Evolutionary conservation across 78 protist species (phyloP).

Genomic region (Guillardia theta): DNA sequence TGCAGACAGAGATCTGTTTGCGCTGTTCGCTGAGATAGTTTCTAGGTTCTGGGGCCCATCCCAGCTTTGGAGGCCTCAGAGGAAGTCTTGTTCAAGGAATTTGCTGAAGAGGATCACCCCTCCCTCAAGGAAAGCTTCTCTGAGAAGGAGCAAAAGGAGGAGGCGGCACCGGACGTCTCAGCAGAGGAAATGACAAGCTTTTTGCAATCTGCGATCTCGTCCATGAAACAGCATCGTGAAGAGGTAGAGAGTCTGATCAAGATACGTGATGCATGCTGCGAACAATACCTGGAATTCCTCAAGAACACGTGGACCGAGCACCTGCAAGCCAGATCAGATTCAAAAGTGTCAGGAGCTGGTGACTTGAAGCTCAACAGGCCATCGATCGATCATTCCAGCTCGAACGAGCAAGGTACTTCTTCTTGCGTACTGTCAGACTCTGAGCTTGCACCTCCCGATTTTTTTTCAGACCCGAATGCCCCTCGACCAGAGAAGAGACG

Average conservation of each 20-base stretch:
- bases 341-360: no score
- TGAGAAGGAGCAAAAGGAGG: not conserved
- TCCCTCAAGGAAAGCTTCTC: not conserved
- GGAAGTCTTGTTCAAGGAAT: slow-evolving; percentile 8
- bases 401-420: no score
- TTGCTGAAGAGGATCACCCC: slow-evolving; percentile 24
- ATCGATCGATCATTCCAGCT: no score
- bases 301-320: not conserved
- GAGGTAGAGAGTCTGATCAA: not conserved
- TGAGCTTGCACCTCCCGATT: no score
- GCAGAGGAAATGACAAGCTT: not conserved
- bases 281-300: not conserved
- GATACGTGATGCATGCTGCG: not conserved
- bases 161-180: not conserved
- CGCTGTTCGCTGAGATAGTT: not conserved
- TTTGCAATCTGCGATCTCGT: not conserved
- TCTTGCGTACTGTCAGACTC: no score
- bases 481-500: no score
- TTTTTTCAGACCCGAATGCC: no score
- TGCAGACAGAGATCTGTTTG: not conserved
- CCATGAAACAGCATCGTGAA: not conserved
- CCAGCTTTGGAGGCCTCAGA: not conserved
- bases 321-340: no score
- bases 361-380: no score
- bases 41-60: not conserved